phyloP scores from a whole-genome alignment of 805 yeast genomes.

The Candida manassasensis region DNA sequence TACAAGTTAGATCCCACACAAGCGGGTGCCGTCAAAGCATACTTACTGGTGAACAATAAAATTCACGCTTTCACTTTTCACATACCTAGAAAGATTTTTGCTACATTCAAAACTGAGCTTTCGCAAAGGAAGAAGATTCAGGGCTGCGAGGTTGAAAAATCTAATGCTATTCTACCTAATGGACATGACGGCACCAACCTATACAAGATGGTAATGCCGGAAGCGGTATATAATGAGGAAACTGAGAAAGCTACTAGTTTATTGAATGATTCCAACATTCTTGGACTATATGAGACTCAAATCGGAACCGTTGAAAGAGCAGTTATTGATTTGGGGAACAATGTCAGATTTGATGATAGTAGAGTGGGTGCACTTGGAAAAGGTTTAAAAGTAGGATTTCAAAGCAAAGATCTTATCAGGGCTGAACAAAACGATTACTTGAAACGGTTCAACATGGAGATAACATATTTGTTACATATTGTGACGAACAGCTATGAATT shows the following conservation, averaged over 20 bases:
- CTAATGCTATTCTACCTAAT: conserved; percentile 63
- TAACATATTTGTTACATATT: conserved; percentile 64
- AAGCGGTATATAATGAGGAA: conserved; percentile 54
- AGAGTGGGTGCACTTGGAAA: conserved; percentile 80
- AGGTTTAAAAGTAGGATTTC: conserved; percentile 83
- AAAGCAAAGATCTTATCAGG: conserved; percentile 49
- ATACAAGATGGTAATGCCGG: conserved; percentile 67
- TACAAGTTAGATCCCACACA: conserved; percentile 47
- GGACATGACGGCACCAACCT: conserved; percentile 53
- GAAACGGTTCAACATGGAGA: conserved; percentile 48
- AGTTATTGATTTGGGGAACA: conserved; percentile 71
- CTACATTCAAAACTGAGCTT: conserved; percentile 53
- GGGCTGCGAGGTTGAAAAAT: conserved; percentile 53
- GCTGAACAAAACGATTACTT: conserved; percentile 52
- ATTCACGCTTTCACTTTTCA: conserved; percentile 70
- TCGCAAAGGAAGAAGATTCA: conserved; percentile 38
- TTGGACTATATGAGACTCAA: conserved; percentile 74
- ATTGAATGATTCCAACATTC: conserved; percentile 54
- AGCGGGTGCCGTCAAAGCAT: conserved; percentile 78
- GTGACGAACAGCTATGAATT: conserved; percentile 73
- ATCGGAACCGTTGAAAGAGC: conserved; percentile 67
- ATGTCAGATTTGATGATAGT: conserved; percentile 63
- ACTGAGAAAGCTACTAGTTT: conserved; percentile 53
- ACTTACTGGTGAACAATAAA: conserved; percentile 61
- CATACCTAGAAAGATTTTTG: conserved; percentile 68